Percentiles rank a stretch among this genome's conserved stretches.
Conservation (phyloP, 1,139 yeast species). For the Suhomyces yuchorum region DNA sequence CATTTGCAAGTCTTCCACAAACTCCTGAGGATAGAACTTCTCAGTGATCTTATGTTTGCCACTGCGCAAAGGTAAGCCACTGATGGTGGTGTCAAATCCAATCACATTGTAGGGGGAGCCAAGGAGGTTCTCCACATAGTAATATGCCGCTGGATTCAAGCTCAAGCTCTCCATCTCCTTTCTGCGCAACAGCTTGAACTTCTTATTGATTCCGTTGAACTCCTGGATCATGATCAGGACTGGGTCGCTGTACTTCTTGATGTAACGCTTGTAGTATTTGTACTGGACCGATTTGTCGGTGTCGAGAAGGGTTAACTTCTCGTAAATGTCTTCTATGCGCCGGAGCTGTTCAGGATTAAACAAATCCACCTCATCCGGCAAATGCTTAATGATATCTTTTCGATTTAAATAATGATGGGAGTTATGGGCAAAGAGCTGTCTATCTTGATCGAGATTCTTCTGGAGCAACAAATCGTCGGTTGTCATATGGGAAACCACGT, state of each 20-base stretch:
- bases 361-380: conserved; percentile 45
- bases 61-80: conserved; percentile 43
- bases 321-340: conserved; percentile 36
- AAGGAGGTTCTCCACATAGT: conserved; percentile 34
- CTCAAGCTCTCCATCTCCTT: conserved; percentile 35
- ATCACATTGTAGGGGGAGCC: conserved; percentile 44
- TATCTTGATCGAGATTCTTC: conserved; percentile 40
- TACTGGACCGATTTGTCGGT: conserved; percentile 42
- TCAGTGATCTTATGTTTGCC: conserved; percentile 25
- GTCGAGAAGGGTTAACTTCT: conserved; percentile 37
- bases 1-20: conserved; percentile 43
- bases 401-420: conserved; percentile 43
- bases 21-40: conserved; percentile 40
- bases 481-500: conserved; percentile 43
- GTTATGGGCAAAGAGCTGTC: conserved; percentile 37
- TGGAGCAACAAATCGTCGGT: conserved; percentile 41
- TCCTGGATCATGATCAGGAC: conserved; percentile 36
- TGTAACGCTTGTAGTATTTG: conserved; percentile 39
- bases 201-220: conserved; percentile 39
- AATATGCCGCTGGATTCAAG: conserved; percentile 31
- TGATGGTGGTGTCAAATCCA: conserved; percentile 45
- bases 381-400: conserved; percentile 31
- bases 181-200: conserved; percentile 40
- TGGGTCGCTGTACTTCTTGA: conserved; percentile 38
- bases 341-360: conserved; percentile 27